Base-by-base conservation (phyloP, 352 stramenopile species). In the Pythium vanterpoolii region DNA sequence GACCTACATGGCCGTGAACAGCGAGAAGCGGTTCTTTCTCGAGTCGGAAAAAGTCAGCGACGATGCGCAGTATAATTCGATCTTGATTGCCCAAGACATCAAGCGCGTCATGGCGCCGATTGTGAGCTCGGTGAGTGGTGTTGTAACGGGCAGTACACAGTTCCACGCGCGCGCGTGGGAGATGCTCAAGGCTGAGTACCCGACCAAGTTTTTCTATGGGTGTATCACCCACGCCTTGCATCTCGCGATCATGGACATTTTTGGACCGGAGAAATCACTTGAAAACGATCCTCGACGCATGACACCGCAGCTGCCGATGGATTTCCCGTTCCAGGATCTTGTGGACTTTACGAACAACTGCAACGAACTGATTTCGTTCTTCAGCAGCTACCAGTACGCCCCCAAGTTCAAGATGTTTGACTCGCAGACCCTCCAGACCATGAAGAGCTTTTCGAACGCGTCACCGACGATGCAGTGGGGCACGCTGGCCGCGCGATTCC, bases 121-220 rank as follows among this genome's bases (percentile, higher is more conserved):
- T 60, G 75, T 82, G 9, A 74, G 56, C 39, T 86, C 79, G 16
- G 75, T 91, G 0, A 89, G 79, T 57, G 83, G 83, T 18, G 81
- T 89, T 6, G 79, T 91, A 31, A 93, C 83, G 11, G 83, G 78
- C 7, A 89, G 74, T 59, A 93, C 79, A 1, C 74, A 88, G 64
- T 85, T 79, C 60, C 78, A 93, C 40, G 84, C 78, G 13, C 72
- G 76, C 36, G 81, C 83, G 5, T 93, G 83, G 83, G 79, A 91
- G 66, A 83, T 91, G 73, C 77, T 93, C 34, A 93, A 93, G 59
- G 73, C 70, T 3, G 81, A 93, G 61, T 91, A 86, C 55, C 83
- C 83, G 43, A 91, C 83, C 49, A 93, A 91, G 65, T 93, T 93
- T 50, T 93, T 93, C 59, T 93, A 93, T 42, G 83, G 83, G 6